Conservation (phyloP, 2,329 filamentous ascomycete genomes). For the Cladophialophora exuberans region DNA sequence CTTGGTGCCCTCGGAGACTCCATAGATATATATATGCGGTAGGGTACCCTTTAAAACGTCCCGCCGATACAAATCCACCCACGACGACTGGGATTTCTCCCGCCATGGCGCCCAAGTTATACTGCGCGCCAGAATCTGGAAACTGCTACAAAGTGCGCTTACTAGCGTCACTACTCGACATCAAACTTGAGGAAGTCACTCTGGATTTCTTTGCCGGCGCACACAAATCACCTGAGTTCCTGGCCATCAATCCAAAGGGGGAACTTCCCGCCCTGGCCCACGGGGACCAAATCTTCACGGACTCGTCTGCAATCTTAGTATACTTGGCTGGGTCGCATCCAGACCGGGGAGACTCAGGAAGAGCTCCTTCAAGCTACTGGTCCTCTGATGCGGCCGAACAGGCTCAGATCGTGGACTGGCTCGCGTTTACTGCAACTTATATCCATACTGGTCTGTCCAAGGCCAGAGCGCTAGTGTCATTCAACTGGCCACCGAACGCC, state of each 20-base stretch:
- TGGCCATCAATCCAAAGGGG: slow-evolving; percentile 62
- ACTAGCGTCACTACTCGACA: slow-evolving; percentile 8
- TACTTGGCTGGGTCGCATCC: slow-evolving; percentile 15
- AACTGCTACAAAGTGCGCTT: slow-evolving; percentile 26
- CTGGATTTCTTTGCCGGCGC: slow-evolving; percentile 9
- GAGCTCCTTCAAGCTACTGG: slow-evolving; percentile 17
- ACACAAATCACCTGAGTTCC: slow-evolving; percentile 43
- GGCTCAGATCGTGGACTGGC: slow-evolving; percentile 23
- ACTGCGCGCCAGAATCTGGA: slow-evolving; percentile 13
- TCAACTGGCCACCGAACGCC: slow-evolving; percentile 27
- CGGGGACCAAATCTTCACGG: slow-evolving; percentile 14
- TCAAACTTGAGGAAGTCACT: slow-evolving; percentile 7
- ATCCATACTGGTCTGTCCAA: slow-evolving; percentile 21
- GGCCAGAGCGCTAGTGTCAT: slow-evolving; percentile 31
- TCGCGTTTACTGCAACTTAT: slow-evolving; percentile 17
- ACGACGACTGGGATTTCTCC: too few species aligned
- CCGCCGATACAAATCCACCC: too few species aligned
- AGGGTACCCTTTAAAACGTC: too few species aligned
- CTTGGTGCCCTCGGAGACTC: too few species aligned
- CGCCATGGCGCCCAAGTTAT: slow-evolving; percentile 15
- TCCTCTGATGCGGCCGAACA: slow-evolving; percentile 15
- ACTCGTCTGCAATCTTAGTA: slow-evolving; percentile 19
- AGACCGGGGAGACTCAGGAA: neutral
- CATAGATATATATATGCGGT: too few species aligned
- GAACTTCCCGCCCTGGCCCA: slow-evolving; percentile 61